Conservation (phyloP, 768 basidiomycete genomes). For the Rhizopogon vulgaris region DNA sequence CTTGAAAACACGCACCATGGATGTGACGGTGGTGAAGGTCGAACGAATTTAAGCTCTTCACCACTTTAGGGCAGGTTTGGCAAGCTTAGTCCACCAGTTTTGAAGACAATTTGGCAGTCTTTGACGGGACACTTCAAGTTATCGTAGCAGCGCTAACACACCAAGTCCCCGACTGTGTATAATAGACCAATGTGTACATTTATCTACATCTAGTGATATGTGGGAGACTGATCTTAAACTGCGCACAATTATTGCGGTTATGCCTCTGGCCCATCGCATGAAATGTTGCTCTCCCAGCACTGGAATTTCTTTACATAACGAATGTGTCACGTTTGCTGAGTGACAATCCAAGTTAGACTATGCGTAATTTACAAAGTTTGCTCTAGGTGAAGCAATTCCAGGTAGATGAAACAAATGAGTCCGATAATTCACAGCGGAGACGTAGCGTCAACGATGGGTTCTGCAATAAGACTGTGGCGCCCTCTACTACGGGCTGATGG, state of each 20-base stretch:
- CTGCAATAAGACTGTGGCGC: slow-evolving; percentile 38
- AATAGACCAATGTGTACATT: too few relatives aligned
- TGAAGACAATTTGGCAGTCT: slow-evolving; percentile 4
- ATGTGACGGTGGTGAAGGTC: slow-evolving; percentile 11
- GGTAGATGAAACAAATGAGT: not conserved
- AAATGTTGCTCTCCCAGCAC: too few relatives aligned
- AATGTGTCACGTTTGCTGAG: too few relatives aligned
- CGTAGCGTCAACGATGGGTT: slow-evolving; percentile 14
- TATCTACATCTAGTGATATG: too few relatives aligned
- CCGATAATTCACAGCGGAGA: slow-evolving; percentile 4
- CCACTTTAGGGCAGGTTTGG: slow-evolving; percentile 34
- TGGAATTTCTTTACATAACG: too few relatives aligned
- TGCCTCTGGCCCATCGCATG: too few relatives aligned
- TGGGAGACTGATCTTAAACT: too few relatives aligned
- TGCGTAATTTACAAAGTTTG: slow-evolving; percentile 3
- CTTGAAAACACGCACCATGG: slow-evolving; percentile 24
- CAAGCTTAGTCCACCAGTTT: not conserved
- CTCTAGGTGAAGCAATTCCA: slow-evolving; percentile 1
- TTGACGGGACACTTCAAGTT: too few relatives aligned
- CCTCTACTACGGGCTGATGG: slow-evolving; percentile 56
- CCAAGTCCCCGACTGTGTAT: too few relatives aligned
- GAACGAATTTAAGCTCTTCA: slow-evolving; percentile 27
- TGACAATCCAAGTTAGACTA: too few relatives aligned
- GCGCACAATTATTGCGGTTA: too few relatives aligned
- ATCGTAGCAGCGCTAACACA: too few relatives aligned